phyloP scores from a whole-genome alignment of 2,329 filamentous ascomycete species.

The Hypoxylon sp. region DNA sequence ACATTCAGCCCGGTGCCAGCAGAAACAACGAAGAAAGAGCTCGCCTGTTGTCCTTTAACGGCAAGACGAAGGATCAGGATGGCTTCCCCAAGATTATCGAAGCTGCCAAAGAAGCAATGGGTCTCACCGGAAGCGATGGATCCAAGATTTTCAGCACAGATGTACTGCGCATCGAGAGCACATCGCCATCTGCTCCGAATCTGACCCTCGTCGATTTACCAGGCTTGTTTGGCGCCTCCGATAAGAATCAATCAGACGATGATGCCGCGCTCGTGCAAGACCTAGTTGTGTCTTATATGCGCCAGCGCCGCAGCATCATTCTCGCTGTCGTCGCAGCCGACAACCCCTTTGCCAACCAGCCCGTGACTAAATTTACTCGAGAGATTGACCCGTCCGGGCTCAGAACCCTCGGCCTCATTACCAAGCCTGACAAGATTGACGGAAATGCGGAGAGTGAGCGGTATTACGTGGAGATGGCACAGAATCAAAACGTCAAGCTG shows the following conservation, averaged over 20 bases:
- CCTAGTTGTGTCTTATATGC: slow-evolving; percentile 65
- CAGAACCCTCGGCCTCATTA: slow-evolving; percentile 64
- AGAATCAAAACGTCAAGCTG: slow-evolving; percentile 52
- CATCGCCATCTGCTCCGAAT: slow-evolving; percentile 58
- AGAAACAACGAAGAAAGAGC: slow-evolving; percentile 37
- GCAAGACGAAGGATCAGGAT: slow-evolving; percentile 31
- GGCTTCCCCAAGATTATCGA: slow-evolving; percentile 47
- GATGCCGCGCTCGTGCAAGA: slow-evolving; percentile 57
- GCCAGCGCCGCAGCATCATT: slow-evolving; percentile 64
- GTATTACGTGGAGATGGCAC: slow-evolving; percentile 48
- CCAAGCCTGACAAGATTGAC: slow-evolving; percentile 58
- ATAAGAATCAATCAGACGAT: slow-evolving; percentile 55
- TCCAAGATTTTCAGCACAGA: slow-evolving; percentile 55
- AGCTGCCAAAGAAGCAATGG: slow-evolving; percentile 58
- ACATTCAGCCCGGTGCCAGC: slow-evolving; percentile 40
- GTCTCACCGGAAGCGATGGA: slow-evolving; percentile 51
- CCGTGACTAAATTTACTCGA: slow-evolving; percentile 57
- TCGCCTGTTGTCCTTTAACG: slow-evolving; percentile 44
- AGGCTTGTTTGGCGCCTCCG: slow-evolving; percentile 60
- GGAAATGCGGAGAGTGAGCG: slow-evolving; percentile 47
- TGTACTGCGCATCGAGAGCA: slow-evolving; percentile 58
- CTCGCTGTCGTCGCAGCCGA: slow-evolving; percentile 64
- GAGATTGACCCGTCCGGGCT: slow-evolving; percentile 45
- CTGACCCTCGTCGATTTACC: slow-evolving; percentile 67
- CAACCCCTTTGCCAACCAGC: slow-evolving; percentile 66